Conservation (phyloP, 179 eudicot species). For the Actinidia chinensis region DNA sequence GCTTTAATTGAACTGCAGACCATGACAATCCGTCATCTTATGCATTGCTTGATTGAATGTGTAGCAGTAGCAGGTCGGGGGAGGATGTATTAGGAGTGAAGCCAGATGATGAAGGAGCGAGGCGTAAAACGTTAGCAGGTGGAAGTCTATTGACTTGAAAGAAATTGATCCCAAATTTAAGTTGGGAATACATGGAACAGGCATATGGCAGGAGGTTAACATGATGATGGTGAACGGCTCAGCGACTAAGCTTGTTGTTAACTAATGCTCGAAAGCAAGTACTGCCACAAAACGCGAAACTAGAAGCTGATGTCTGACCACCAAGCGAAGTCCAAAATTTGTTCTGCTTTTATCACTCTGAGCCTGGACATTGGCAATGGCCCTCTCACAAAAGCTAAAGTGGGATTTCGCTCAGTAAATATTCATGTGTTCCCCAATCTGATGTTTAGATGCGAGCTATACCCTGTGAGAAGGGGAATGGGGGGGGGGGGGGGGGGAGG, state of each 20-base stretch:
- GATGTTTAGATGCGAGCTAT: too few relatives aligned
- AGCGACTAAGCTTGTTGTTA: slow-evolving; percentile 10
- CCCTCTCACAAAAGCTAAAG: too few relatives aligned
- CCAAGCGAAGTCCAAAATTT: not conserved
- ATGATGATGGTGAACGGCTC: slow-evolving; percentile 20
- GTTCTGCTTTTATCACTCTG: not conserved
- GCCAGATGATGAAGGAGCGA: slow-evolving; percentile 44
- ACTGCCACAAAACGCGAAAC: not conserved
- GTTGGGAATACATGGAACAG: slow-evolving; percentile 18
- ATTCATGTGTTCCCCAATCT: too few relatives aligned
- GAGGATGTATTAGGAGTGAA: slow-evolving; percentile 58
- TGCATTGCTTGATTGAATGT: slow-evolving; percentile 54
- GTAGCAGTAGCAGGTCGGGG: slow-evolving; percentile 72
- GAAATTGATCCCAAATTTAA: slow-evolving; percentile 35
- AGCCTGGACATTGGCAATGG: too few relatives aligned
- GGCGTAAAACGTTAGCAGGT: slow-evolving; percentile 38
- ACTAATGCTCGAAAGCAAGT: not conserved
- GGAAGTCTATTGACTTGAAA: slow-evolving; percentile 64
- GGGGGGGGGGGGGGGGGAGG: too few relatives aligned
- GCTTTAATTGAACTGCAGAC: slow-evolving; percentile 59
- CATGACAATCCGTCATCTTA: slow-evolving; percentile 43
- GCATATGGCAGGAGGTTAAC: slow-evolving; percentile 11
- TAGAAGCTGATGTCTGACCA: not conserved
- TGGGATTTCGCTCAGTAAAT: too few relatives aligned
- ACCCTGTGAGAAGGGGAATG: too few relatives aligned